These are phyloP conservation scores for Collybia sordida DNA, from an alignment of 768 basidiomycete species.

Conservation along the genomic window DNA sequence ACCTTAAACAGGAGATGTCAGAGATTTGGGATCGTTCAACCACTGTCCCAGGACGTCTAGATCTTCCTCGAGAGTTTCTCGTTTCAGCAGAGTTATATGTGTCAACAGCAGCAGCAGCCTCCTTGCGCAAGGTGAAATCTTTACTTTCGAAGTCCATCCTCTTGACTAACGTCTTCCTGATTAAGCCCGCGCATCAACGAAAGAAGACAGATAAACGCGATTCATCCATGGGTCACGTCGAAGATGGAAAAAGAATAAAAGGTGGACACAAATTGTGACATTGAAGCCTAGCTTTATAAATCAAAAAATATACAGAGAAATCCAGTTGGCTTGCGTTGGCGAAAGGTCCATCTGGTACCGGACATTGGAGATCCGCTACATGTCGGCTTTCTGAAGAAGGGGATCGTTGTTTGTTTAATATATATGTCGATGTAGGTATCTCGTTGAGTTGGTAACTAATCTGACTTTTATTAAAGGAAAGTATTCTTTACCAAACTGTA, in stretches of 20 bases:
- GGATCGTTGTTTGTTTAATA: constrained; percentile 63
- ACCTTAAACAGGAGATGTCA: constrained; percentile 24
- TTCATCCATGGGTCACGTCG: constrained; percentile 28
- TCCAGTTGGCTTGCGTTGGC: constrained; percentile 68
- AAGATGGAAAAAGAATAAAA: constrained; percentile 59
- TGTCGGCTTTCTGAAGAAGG: constrained; percentile 72
- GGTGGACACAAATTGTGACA: constrained; percentile 34
- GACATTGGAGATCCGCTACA: constrained; percentile 72
- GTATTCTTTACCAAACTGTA: constrained; percentile 70
- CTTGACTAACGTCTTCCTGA: constrained; percentile 6
- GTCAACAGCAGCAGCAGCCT: constrained; percentile 46
- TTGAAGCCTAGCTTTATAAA: neutral
- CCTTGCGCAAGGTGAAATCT: constrained; percentile 53
- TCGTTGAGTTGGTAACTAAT: neutral
- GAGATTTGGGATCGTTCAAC: constrained; percentile 29
- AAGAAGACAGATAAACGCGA: constrained; percentile 60
- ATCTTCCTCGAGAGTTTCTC: constrained; percentile 48
- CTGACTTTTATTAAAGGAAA: constrained; percentile 50
- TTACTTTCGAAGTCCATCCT: constrained; percentile 5
- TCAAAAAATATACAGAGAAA: constrained; percentile 50
- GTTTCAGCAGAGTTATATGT: constrained; percentile 64
- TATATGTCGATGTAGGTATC: constrained; percentile 69
- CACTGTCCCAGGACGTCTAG: constrained; percentile 14
- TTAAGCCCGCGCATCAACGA: constrained; percentile 43
- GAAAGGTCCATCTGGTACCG: constrained; percentile 46